Conservation (phyloP, 2,329 filamentous ascomycete species). For the Helicocarpus griseus region DNA sequence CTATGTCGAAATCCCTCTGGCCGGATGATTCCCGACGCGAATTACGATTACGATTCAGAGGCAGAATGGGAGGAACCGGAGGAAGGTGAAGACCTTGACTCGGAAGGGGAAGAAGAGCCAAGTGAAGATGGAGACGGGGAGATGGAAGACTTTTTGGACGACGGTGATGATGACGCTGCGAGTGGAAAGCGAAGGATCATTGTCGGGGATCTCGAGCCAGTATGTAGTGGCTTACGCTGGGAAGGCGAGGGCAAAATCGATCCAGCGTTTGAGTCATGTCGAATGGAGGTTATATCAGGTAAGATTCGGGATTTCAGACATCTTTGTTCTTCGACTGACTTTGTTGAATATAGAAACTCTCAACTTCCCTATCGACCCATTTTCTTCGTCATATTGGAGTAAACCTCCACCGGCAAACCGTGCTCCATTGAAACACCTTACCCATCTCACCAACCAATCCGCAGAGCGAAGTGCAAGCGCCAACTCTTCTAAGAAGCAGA, state of each 20-base stretch:
- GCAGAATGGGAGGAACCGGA: conserved; percentile 58
- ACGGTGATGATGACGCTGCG: conserved; percentile 60
- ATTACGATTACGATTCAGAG: conserved; percentile 60
- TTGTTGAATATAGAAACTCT: conserved; percentile 28
- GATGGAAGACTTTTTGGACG: conserved; percentile 83
- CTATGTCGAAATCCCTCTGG: conserved; percentile 47
- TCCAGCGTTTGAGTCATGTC: conserved; percentile 49
- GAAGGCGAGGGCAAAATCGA: conserved; percentile 49
- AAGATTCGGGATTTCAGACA: conserved; percentile 26
- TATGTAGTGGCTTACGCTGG: conserved; percentile 76
- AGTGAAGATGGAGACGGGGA: conserved; percentile 65
- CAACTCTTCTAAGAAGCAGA: neutral
- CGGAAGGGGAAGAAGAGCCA: conserved; percentile 54
- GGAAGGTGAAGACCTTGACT: conserved; percentile 60
- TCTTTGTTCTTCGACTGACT: conserved; percentile 1
- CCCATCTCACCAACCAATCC: conserved; percentile 13
- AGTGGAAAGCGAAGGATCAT: conserved; percentile 48
- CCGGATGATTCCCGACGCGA: conserved; percentile 42
- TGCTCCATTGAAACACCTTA: conserved; percentile 11
- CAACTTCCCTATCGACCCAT: conserved; percentile 66
- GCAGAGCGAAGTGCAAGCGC: conserved; percentile 1
- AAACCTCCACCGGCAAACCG: conserved; percentile 21
- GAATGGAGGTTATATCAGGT: conserved; percentile 68
- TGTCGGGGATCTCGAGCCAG: conserved; percentile 61
- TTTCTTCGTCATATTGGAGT: conserved; percentile 71